phyloP scores from a whole-genome alignment of 108 stramenopile species.

The Epithemia pelagica region DNA sequence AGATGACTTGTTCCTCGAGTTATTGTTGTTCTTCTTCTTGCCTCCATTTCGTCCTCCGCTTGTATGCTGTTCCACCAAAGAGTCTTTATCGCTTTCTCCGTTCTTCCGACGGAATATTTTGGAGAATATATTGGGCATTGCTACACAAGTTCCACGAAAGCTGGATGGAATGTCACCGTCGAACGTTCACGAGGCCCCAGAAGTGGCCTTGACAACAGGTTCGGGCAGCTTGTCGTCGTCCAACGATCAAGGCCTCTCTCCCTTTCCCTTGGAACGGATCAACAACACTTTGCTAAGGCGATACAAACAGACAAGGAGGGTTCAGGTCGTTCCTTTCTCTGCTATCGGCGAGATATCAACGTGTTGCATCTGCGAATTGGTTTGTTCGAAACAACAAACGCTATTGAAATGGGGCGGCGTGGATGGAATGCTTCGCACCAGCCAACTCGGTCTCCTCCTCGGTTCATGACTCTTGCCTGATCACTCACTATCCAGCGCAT shows the following conservation, averaged over 20 bases:
- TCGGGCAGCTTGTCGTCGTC: too few relatives aligned
- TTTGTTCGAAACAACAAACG: neutral
- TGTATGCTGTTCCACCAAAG: constrained; percentile 10
- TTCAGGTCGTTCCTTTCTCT: neutral
- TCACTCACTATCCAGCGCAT: too few relatives aligned
- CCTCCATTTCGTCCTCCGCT: constrained; percentile 1
- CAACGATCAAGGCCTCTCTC: too few relatives aligned
- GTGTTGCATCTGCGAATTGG: constrained; percentile 1
- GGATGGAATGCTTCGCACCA: neutral
- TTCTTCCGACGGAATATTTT: constrained; percentile 12
- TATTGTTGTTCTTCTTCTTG: neutral
- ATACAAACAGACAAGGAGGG: too few relatives aligned
- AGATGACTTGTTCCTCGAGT: constrained; percentile 2
- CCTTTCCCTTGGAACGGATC: neutral
- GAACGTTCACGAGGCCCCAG: too few relatives aligned
- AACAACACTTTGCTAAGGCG: neutral
- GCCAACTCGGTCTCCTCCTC: neutral
- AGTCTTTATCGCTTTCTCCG: constrained; percentile 4
- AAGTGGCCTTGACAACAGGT: too few relatives aligned
- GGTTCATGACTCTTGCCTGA: neutral
- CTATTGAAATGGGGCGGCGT: too few relatives aligned
- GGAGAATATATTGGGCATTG: constrained; percentile 3
- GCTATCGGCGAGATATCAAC: neutral
- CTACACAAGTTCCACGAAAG: too few relatives aligned
- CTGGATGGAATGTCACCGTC: too few relatives aligned